Conservation (phyloP, 2,329 filamentous ascomycete species). For the Phialophora macrospora region DNA sequence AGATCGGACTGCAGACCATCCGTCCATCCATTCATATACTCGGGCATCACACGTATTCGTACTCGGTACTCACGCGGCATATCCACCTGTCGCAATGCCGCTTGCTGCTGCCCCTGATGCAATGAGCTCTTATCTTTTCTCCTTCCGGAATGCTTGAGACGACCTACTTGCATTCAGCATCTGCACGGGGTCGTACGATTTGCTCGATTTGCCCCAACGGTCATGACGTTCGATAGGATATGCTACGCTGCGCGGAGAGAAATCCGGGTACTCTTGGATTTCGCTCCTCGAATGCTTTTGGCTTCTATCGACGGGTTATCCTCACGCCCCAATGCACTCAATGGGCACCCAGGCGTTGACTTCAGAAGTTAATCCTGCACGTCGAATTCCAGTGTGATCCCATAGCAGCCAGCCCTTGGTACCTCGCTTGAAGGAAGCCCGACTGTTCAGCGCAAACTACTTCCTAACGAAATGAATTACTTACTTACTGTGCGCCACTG, state of each 20-base stretch:
- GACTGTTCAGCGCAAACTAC: background rate
- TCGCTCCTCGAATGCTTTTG: background rate
- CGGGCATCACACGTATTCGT: background rate
- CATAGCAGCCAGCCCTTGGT: background rate
- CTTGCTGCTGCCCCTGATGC: background rate
- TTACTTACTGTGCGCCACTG: background rate
- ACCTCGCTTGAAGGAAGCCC: background rate
- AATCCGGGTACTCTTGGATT: background rate
- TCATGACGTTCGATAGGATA: background rate
- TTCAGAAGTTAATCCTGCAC: background rate
- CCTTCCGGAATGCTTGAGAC: background rate
- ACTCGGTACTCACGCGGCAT: background rate
- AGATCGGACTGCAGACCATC: background rate
- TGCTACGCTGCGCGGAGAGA: background rate
- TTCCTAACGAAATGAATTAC: background rate
- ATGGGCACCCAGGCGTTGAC: background rate
- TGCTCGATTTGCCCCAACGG: background rate
- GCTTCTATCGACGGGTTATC: background rate
- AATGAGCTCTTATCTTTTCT: background rate
- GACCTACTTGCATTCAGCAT: background rate
- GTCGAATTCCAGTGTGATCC: background rate
- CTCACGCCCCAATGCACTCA: background rate
- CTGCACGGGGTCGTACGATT: background rate
- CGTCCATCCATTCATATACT: background rate
- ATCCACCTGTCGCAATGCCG: background rate